phyloP scores from a whole-genome alignment of 1,284 basidiomycete genomes.

The Neotropicomus parvogracilis region DNA sequence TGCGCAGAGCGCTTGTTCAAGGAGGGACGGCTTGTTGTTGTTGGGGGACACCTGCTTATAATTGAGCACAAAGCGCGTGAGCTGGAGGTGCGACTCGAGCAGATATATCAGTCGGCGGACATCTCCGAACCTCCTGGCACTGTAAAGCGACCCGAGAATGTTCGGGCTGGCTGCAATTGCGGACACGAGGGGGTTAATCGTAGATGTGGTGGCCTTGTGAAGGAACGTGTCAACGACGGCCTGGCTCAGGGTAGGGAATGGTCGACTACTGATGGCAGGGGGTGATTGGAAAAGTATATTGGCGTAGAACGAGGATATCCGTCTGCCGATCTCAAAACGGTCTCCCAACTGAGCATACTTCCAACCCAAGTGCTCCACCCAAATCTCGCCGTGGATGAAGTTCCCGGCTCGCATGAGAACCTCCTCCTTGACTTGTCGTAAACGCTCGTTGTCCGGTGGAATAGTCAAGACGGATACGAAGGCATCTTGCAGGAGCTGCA shows the following conservation, averaged over 20 bases:
- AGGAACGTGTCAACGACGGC: constrained; percentile 66
- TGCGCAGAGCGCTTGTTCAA: constrained; percentile 73
- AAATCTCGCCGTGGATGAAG: constrained; percentile 81
- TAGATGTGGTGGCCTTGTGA: constrained; percentile 66
- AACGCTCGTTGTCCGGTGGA: constrained; percentile 51
- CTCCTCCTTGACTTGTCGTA: constrained; percentile 74
- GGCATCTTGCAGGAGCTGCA: constrained; percentile 72
- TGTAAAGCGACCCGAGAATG: constrained; percentile 56
- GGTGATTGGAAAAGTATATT: constrained; percentile 64
- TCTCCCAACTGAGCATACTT: constrained; percentile 75
- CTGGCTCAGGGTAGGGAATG: constrained; percentile 57
- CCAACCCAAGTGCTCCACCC: constrained; percentile 82
- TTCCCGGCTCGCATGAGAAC: constrained; percentile 73
- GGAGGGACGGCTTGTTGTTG: constrained; percentile 51
- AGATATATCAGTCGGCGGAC: constrained; percentile 65
- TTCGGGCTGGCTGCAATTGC: constrained; percentile 61
- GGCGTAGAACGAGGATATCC: constrained; percentile 63
- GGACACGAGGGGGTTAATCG: constrained; percentile 72
- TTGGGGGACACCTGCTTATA: constrained; percentile 48
- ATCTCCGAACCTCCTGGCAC: constrained; percentile 64
- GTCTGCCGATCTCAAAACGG: constrained; percentile 73
- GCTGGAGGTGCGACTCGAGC: constrained; percentile 60
- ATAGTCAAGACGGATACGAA: constrained; percentile 53
- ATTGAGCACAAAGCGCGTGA: constrained; percentile 60
- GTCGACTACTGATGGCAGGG: constrained; percentile 46